phyloP scores from a whole-genome alignment of 805 yeast species.

The Saccharomycopsis fibuligera region DNA sequence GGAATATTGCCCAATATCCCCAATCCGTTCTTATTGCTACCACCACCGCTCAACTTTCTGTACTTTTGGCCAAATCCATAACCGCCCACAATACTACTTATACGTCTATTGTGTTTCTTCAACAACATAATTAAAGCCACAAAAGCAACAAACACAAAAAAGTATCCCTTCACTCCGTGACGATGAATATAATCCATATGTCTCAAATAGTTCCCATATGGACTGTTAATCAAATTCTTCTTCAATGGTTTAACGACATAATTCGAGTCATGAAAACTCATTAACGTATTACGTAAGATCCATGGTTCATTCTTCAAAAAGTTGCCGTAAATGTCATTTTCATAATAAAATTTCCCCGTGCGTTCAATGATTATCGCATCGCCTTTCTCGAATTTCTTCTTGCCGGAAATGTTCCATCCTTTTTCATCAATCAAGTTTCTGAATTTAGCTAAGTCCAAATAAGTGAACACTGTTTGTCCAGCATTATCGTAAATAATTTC shows the following conservation, averaged over 20 bases:
- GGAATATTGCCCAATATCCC: conserved; percentile 22
- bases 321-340: conserved; percentile 32
- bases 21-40: conserved; percentile 6
- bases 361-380: conserved; percentile 49
- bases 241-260: conserved; percentile 20
- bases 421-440: conserved; percentile 23
- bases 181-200: conserved; percentile 40
- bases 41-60: not conserved
- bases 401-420: conserved; percentile 31
- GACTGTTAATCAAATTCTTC: conserved; percentile 36
- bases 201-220: conserved; percentile 34
- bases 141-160: no score
- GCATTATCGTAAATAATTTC: conserved; percentile 43
- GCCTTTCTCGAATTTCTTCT: conserved; percentile 39
- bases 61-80: not conserved
- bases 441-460: conserved; percentile 42
- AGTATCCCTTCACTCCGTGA: conserved; percentile 40
- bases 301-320: conserved; percentile 29
- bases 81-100: not conserved
- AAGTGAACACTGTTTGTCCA: conserved; percentile 39
- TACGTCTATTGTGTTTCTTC: conserved; percentile 3
- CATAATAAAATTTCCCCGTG: conserved; percentile 32
- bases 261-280: conserved; percentile 30
- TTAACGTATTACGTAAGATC: conserved; percentile 33
- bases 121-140: conserved; percentile 2